Evolutionary conservation across 1,284 basidiomycete genomes (phyloP).

Genomic region (Agaricales sp.): DNA sequence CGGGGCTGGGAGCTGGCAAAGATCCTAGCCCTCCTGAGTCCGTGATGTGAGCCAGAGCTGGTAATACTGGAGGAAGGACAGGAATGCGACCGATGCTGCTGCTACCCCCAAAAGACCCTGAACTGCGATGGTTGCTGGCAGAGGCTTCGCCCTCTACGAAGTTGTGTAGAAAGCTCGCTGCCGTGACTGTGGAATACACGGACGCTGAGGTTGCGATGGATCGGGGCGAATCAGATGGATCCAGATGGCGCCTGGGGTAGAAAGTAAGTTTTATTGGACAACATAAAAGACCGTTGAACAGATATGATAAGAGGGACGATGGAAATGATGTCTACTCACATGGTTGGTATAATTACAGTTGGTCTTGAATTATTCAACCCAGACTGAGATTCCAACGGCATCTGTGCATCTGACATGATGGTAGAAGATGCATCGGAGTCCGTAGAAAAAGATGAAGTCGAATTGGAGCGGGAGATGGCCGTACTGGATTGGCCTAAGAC

Average conservation of each 20-base stretch:
- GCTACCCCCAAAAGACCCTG: too few species aligned
- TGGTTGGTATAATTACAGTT: not conserved
- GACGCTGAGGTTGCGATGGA: not conserved
- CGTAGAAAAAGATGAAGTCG: not conserved
- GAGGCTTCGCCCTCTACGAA: too few species aligned
- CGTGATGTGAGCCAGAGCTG: too few species aligned
- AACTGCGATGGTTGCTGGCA: too few species aligned
- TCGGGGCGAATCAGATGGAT: too few species aligned
- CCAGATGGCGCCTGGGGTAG: not conserved
- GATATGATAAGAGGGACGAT: not conserved
- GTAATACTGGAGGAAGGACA: too few species aligned
- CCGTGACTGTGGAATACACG: not conserved
- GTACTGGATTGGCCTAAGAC: not conserved
- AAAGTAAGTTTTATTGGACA: not conserved
- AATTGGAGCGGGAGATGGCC: not conserved
- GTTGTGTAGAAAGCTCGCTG: not conserved
- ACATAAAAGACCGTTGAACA: not conserved
- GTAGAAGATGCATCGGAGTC: not conserved
- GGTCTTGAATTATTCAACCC: not conserved
- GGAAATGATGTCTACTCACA: not conserved
- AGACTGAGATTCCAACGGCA: not conserved
- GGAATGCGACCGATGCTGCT: too few species aligned
- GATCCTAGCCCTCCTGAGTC: too few species aligned
- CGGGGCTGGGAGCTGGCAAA: too few species aligned
- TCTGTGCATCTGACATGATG: too few species aligned